Conservation (phyloP, 306 rosid genomes). For the Cercis canadensis region DNA sequence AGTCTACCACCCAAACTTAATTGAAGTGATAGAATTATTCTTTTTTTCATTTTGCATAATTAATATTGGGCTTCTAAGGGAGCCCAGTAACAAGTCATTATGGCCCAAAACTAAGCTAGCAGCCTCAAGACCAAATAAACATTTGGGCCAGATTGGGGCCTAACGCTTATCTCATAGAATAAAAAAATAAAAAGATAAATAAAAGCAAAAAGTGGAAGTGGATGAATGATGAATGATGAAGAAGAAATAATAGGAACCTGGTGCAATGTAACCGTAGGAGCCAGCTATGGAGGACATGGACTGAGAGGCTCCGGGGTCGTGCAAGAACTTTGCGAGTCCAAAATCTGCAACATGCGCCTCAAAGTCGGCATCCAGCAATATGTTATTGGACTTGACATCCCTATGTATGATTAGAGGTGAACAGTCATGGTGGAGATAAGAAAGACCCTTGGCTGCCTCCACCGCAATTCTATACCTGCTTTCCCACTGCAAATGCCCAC, state of each 20-base stretch:
- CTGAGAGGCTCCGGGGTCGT: conserved; percentile 77
- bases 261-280: conserved; percentile 94
- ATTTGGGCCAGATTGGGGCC: too few relatives aligned
- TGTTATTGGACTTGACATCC: conserved; percentile 56
- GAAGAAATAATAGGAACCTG: conserved; percentile 55
- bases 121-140: too few relatives aligned
- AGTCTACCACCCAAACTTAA: too few relatives aligned
- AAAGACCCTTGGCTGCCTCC: conserved; percentile 85
- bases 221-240: too few relatives aligned
- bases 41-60: too few relatives aligned
- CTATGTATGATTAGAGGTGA: conserved; percentile 82
- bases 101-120: too few relatives aligned
- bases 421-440: conserved; percentile 87
- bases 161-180: too few relatives aligned
- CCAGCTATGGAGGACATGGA: conserved; percentile 96
- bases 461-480: conserved; percentile 75
- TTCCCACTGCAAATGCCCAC: conserved; percentile 85
- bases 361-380: conserved; percentile 50
- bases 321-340: conserved; percentile 87
- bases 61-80: too few relatives aligned
- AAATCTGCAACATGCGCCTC: conserved; percentile 67
- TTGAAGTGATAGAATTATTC: too few relatives aligned
- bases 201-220: too few relatives aligned
- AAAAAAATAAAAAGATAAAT: too few relatives aligned
- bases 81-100: too few relatives aligned